Percentiles rank a stretch among this genome's conserved stretches.
Evolutionary conservation across 495 filamentous ascomycete genomes (phyloP).

Genomic region (Thozetella sp.): DNA sequence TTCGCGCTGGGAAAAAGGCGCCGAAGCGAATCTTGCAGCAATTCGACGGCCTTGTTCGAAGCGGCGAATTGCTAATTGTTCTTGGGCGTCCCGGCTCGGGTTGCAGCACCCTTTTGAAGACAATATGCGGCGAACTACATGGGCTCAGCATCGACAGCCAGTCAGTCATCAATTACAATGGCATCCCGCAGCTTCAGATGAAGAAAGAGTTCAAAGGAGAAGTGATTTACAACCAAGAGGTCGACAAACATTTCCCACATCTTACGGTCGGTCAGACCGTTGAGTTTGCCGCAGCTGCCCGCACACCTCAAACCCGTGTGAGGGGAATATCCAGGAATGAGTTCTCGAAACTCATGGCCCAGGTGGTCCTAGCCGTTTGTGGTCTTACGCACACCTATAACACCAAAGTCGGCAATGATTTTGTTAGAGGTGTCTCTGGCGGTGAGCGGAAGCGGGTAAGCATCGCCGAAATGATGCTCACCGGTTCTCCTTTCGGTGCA

Average conservation of each 20-base stretch:
- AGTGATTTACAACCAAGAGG: slow-evolving; percentile 55
- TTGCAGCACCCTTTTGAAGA: slow-evolving; percentile 67
- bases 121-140: slow-evolving; percentile 67
- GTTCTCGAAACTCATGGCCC: slow-evolving; percentile 67
- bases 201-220: slow-evolving; percentile 64
- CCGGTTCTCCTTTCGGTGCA: slow-evolving; percentile 43
- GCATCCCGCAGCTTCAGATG: slow-evolving; percentile 50
- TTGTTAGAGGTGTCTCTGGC: slow-evolving; percentile 67
- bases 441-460: slow-evolving; percentile 58
- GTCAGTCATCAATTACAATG: slow-evolving; percentile 53
- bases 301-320: slow-evolving; percentile 67
- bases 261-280: slow-evolving; percentile 70
- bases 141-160: slow-evolving; percentile 43
- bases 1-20: slow-evolving; percentile 28
- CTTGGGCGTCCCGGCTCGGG: slow-evolving; percentile 69
- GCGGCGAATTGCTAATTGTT: slow-evolving; percentile 80
- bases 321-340: slow-evolving; percentile 61
- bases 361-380: slow-evolving; percentile 74
- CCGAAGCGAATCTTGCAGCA: slow-evolving; percentile 63
- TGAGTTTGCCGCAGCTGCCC: slow-evolving; percentile 64
- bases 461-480: slow-evolving; percentile 53
- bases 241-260: slow-evolving; percentile 67
- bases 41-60: slow-evolving; percentile 73
- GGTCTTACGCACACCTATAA: slow-evolving; percentile 62
- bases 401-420: slow-evolving; percentile 84